Evolutionary conservation across 257 asterid species (phyloP), one percentile per base, ranked within the genome.

Genomic region (Gynochthodes officinalis): DNA sequence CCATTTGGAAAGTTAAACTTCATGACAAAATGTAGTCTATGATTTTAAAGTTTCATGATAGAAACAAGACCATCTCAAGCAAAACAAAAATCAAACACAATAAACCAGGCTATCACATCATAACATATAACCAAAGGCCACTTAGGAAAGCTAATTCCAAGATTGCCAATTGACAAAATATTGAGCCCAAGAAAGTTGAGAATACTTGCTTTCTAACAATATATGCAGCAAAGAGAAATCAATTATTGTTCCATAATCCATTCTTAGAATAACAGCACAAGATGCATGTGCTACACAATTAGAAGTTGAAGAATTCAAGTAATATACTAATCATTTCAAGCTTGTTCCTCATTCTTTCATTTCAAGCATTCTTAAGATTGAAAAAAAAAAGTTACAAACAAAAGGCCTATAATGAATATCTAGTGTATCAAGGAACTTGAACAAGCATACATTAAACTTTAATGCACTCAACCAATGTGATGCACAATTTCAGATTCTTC

Each of bases 231-330:
- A 57, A 27, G 37, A 57, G 63, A 27, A 59, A 59, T 16, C n/a
- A 32, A 59, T 30, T 42, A 59, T 59, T 32, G 1, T 12, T 28
- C 42, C 19, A 13, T 59, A 59, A 33, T 59, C 19, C 40, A 28
- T 59, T 30, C 5, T 7, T 28, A 32, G 64, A 14, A 59, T 30
- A 42, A 30, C 42, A 3, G 42, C 40, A 59, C 11, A 59, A 59
- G 40, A 59, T 59, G 67, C 67, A 35, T 52, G 58, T 5, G 42
- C 42, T n/a, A n/a, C n/a, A n/a, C n/a, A n/a, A n/a, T n/a, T n/a
- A n/a, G n/a, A n/a, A n/a, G n/a, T n/a, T n/a, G 3, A 37, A 27
- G 21, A 2, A n/a, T n/a, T n/a, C n/a, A 37, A 37, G 3, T 2
- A 9, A 23, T 30, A 57, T 2, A 57, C 21, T 27, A 0, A 57